phyloP scores from a whole-genome alignment of 148 eudicot genomes.

The Polygonum aviculare region DNA sequence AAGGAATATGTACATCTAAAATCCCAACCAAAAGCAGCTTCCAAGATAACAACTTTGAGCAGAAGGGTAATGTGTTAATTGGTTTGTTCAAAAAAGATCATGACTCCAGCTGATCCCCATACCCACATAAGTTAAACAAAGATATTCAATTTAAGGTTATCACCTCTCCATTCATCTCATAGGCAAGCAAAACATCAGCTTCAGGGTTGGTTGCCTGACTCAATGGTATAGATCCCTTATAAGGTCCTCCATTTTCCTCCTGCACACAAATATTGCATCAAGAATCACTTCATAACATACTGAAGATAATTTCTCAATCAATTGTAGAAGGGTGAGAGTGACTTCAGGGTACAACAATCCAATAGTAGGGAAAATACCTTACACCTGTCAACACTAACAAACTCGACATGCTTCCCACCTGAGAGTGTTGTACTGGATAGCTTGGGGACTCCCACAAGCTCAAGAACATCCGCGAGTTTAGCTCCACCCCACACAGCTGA shows the following conservation, averaged over 20 bases:
- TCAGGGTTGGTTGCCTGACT: conserved; percentile 78
- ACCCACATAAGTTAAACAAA: neutral
- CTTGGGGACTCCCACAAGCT: conserved; percentile 70
- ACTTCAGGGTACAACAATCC: neutral
- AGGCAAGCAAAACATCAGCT: conserved; percentile 86
- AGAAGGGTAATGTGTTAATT: neutral
- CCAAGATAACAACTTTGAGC: neutral
- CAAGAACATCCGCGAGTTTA: conserved; percentile 87
- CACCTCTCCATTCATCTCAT: conserved; percentile 96
- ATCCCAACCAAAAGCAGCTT: neutral
- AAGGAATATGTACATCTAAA: neutral
- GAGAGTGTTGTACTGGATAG: conserved; percentile 43
- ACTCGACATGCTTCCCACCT: conserved; percentile 93
- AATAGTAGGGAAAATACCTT: conserved; percentile 45
- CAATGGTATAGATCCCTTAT: conserved; percentile 80
- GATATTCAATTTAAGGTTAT: neutral
- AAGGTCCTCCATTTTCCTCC: conserved; percentile 97
- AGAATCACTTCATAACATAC: neutral
- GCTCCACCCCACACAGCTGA: conserved; percentile 95
- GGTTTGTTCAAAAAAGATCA: neutral
- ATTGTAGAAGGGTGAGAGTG: neutral
- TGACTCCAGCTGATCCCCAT: neutral
- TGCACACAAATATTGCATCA: conserved; percentile 7
- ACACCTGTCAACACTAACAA: conserved; percentile 89
- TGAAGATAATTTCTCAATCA: neutral